These are phyloP conservation scores for Pseudocercospora fuligena DNA, from an alignment of 2,329 filamentous ascomycete genomes.

Conservation along the genomic window DNA sequence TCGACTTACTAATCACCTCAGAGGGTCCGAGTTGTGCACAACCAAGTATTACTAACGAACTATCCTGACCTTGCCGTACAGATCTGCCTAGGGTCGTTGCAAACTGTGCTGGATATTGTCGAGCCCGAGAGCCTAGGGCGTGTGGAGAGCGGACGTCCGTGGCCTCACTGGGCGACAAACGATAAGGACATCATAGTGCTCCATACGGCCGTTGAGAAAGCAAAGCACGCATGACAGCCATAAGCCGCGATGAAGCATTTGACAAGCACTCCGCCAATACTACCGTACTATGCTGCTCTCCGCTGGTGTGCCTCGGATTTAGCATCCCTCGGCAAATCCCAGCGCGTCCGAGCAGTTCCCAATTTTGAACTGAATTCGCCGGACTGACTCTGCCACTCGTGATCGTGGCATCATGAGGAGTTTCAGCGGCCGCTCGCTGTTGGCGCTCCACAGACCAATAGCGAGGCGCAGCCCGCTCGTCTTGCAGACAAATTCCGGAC, in stretches of 20 bases:
- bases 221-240: not conserved
- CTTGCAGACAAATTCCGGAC: not conserved
- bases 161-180: not conserved
- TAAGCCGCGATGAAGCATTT: not conserved
- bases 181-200: no score
- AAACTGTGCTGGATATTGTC: not conserved
- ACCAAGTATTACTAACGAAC: slow-evolving; percentile 6
- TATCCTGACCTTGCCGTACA: not conserved
- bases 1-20: not conserved
- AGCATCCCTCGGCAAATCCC: not conserved
- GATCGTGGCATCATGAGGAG: not conserved
- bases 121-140: not conserved
- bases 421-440: not conserved
- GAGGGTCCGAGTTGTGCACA: not conserved
- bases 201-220: not conserved
- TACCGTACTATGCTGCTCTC: not conserved
- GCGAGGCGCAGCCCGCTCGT: not conserved
- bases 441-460: not conserved
- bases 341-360: not conserved
- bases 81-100: not conserved
- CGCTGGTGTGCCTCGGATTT: not conserved
- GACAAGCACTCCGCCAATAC: not conserved
- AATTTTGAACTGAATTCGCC: not conserved
- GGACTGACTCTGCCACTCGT: not conserved
- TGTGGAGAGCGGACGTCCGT: not conserved